A percentile compares a stretch with the other conserved stretches of the same genome.
Conservation (phyloP, 1,284 basidiomycete species). For the Coniophora puteana region DNA sequence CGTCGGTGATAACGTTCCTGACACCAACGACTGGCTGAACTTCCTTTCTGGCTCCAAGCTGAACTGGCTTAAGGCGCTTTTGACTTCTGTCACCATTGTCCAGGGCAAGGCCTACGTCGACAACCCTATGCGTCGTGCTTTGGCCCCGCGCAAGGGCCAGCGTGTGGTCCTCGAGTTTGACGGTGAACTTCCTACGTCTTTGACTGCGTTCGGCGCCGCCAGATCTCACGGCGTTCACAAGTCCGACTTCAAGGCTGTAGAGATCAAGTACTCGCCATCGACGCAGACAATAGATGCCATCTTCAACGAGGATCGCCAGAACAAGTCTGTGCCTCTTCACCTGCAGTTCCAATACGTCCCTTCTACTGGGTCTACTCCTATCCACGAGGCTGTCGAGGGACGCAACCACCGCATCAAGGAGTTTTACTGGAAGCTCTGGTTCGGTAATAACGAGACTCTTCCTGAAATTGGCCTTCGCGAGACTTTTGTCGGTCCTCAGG, state of each 20-base stretch:
- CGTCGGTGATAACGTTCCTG: constrained; percentile 56
- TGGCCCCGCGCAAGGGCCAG: constrained; percentile 80
- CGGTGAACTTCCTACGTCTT: constrained; percentile 46
- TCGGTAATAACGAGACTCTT: constrained; percentile 76
- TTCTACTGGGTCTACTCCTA: constrained; percentile 86
- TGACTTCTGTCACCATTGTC: constrained; percentile 80
- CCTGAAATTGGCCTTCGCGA: constrained; percentile 76
- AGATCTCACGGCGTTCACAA: constrained; percentile 80
- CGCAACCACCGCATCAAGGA: constrained; percentile 93
- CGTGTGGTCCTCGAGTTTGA: constrained; percentile 60
- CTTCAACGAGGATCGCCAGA: constrained; percentile 83
- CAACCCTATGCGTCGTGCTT: constrained; percentile 87
- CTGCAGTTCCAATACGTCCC: constrained; percentile 89
- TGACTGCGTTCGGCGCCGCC: constrained; percentile 72
- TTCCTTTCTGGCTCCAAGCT: constrained; percentile 78
- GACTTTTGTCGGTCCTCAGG: constrained; percentile 81
- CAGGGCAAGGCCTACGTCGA: constrained; percentile 83
- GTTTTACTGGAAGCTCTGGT: constrained; percentile 98
- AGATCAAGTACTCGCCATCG: constrained; percentile 60
- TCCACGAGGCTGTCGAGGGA: constrained; percentile 85
- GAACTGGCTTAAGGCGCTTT: constrained; percentile 85
- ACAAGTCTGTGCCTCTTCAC: constrained; percentile 74
- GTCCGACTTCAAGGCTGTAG: constrained; percentile 78
- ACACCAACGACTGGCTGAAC: constrained; percentile 77
- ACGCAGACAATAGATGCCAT: constrained; percentile 69